Base-by-base conservation (phyloP, 2,329 filamentous ascomycete genomes). In the Sporothrix inflata region DNA sequence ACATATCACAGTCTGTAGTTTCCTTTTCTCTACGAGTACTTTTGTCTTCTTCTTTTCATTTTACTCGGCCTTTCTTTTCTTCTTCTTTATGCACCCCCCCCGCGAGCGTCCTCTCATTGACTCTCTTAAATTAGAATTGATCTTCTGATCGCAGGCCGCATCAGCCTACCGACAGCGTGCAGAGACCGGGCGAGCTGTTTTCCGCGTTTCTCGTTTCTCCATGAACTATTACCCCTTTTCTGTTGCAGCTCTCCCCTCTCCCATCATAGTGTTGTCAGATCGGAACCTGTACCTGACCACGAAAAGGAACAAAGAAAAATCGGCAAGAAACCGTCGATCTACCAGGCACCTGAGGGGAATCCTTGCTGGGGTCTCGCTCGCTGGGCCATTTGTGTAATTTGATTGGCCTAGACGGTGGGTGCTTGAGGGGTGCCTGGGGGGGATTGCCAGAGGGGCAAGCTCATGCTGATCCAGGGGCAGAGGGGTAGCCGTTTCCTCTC, bases 351-450 rank as follows among this genome's bases (percentile, higher is more conserved):
- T 11, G 8, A 11, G 8, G 40, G 40, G 40, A 9, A 14, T 42
- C 12, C 40, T 2, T 42, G 40, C 34, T 16, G 53, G 53, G 24
- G 30, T 63, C 42, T 42, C 30, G 61, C 61, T 21, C 38, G 27
- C 38, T 63, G 38, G 34, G n/a, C 38, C 60, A 38, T 16, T 68
- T 16, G 65, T 68, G 65, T 68, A 68, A 53, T 53, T 68, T 68
- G 65, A 68, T 68, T 68, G 65, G 65, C 30, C 47, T 21, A 19
- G 14, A 16, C 47, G 16, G 16, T 5, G 30, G 12, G 34, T 21
- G 34, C 19, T 38, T 11, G 19, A 49, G 60, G 16, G 11, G 38
- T 40, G 38, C 24, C 6, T 16, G 53, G 27, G 24, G 57, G 8
- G 30, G 30, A 30, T 19, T 38, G 57, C 30, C 6, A 6, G 30